Evolutionary conservation across 805 yeast genomes (phyloP).

Genomic region (Candida lessepsii): DNA sequence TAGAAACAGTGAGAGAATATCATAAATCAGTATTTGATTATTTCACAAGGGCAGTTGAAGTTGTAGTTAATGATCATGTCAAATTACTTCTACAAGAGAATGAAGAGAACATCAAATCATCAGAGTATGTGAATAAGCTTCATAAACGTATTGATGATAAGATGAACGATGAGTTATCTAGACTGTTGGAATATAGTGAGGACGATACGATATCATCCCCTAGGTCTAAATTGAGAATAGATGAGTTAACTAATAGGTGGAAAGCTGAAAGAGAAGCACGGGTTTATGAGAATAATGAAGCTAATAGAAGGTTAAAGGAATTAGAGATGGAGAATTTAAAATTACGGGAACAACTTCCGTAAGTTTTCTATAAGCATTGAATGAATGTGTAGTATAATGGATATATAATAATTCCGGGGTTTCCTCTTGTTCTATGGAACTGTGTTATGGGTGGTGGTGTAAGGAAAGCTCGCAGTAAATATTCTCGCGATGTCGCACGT

Average conservation of each 20-base stretch:
- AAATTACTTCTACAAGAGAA: constrained; percentile 36
- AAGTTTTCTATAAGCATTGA: too few species aligned
- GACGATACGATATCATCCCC: constrained; percentile 13
- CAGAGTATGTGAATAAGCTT: constrained; percentile 23
- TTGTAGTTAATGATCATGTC: constrained; percentile 57
- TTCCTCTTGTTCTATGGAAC: too few species aligned
- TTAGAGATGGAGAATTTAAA: constrained; percentile 55
- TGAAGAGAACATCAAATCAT: constrained; percentile 20
- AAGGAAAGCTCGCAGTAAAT: too few species aligned
- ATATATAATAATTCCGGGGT: too few species aligned
- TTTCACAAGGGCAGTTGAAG: constrained; percentile 58
- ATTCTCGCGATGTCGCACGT: too few species aligned
- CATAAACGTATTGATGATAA: constrained; percentile 26
- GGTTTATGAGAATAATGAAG: constrained; percentile 57
- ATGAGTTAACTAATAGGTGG: constrained; percentile 64
- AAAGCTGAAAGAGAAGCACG: constrained; percentile 70
- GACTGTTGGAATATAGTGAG: constrained; percentile 11
- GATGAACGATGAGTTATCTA: constrained; percentile 21
- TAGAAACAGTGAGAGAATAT: constrained; percentile 27
- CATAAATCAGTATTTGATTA: constrained; percentile 51
- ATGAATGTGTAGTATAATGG: too few species aligned
- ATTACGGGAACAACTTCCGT: constrained; percentile 28
- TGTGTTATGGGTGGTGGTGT: too few species aligned
- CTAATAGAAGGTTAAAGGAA: constrained; percentile 49
- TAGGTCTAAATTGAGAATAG: constrained; percentile 45